phyloP scores from a whole-genome alignment of 495 filamentous ascomycete species.

The Penicillium simplicissimum region DNA sequence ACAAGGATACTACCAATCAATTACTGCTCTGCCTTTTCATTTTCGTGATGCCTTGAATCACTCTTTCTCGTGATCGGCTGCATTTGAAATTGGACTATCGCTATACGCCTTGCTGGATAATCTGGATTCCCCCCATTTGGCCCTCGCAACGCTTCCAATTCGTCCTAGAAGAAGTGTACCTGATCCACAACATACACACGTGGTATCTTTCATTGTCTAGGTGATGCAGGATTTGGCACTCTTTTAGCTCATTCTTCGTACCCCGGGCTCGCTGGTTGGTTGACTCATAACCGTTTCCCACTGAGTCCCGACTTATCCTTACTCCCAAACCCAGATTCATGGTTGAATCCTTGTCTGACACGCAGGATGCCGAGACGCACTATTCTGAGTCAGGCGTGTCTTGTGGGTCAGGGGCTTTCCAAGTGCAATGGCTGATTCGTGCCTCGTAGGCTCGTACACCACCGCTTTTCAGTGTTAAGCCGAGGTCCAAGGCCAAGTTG shows the following conservation, averaged over 20 bases:
- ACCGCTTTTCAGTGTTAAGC: not conserved
- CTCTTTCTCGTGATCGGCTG: conserved; percentile 22
- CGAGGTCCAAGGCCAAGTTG: conserved; percentile 11
- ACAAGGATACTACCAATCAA: conserved; percentile 17
- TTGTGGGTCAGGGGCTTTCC: conserved; percentile 13
- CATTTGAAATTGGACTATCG: conserved; percentile 19
- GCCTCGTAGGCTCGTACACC: not conserved
- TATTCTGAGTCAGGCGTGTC: conserved; percentile 10
- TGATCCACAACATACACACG: conserved; percentile 17
- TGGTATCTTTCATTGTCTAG: conserved; percentile 10
- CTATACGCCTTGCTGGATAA: conserved; percentile 9
- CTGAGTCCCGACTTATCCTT: conserved; percentile 7
- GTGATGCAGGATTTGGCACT: not conserved
- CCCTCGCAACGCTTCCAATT: conserved; percentile 4
- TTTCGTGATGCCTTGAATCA: not conserved
- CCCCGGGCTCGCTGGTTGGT: conserved; percentile 8
- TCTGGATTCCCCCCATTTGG: not conserved
- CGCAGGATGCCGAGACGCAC: conserved; percentile 17
- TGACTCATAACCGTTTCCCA: conserved; percentile 19
- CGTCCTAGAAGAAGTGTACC: conserved; percentile 12
- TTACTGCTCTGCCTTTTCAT: conserved; percentile 4
- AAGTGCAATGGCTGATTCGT: conserved; percentile 12
- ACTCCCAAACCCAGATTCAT: conserved; percentile 4
- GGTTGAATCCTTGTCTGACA: conserved; percentile 9
- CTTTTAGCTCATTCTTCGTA: conserved; percentile 2